These are phyloP conservation scores for Fusarium musae DNA, from an alignment of 2,329 filamentous ascomycete species.

Conservation along the genomic window DNA sequence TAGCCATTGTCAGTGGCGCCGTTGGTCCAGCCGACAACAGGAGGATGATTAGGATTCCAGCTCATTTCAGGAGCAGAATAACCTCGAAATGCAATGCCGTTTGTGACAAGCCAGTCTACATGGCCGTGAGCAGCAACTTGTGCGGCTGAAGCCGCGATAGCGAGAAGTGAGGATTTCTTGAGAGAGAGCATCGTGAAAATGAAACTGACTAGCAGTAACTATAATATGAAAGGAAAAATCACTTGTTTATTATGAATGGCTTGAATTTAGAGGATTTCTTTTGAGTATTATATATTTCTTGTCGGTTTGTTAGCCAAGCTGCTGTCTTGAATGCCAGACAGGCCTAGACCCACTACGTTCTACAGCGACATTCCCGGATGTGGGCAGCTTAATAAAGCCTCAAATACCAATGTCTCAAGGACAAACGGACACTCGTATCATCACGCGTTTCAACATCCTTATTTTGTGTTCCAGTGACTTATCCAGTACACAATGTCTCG, in stretches of 20 bases:
- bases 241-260: too few species aligned
- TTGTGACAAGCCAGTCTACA: slow-evolving; percentile 41
- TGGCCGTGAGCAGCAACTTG: slow-evolving; percentile 35
- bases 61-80: slow-evolving; percentile 40
- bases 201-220: not conserved
- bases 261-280: too few species aligned
- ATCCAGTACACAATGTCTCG: not conserved
- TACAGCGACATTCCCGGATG: not conserved
- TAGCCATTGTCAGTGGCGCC: slow-evolving; percentile 59
- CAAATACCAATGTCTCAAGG: slow-evolving; percentile 6
- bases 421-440: not conserved
- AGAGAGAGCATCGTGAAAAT: slow-evolving; percentile 4
- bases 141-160: not conserved
- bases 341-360: slow-evolving; percentile 28
- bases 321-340: not conserved
- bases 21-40: slow-evolving; percentile 40
- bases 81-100: slow-evolving; percentile 36
- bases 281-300: not conserved
- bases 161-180: not conserved
- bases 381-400: not conserved
- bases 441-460: not conserved
- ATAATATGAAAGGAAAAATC: too few species aligned
- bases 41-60: slow-evolving; percentile 35
- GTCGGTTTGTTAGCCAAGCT: not conserved
- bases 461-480: not conserved